Percentiles rank a stretch among this genome's conserved stretches.
Conservation (phyloP, 2,329 filamentous ascomycete genomes). For the Paraphoma sp. region DNA sequence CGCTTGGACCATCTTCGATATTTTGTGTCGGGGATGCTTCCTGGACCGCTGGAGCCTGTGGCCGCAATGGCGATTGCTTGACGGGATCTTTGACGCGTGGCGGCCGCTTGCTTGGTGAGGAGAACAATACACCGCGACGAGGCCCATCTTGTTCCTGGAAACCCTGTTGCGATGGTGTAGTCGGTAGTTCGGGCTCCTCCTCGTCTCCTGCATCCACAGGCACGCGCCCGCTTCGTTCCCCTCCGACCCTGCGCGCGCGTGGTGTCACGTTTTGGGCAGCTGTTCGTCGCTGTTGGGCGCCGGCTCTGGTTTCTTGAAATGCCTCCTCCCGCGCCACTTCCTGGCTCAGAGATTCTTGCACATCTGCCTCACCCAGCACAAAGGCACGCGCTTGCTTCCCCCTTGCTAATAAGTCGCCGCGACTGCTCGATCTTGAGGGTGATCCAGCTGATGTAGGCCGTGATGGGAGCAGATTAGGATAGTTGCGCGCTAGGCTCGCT, state of each 20-base stretch:
- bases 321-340: background rate
- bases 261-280: slow-evolving; percentile 13
- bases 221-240: background rate
- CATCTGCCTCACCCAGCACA: slow-evolving; percentile 20
- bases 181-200: slow-evolving; percentile 27
- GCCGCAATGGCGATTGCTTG: slow-evolving; percentile 21
- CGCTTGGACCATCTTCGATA: slow-evolving; percentile 13
- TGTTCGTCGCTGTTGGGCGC: background rate
- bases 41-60: slow-evolving; percentile 20
- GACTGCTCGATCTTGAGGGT: slow-evolving; percentile 13
- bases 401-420: slow-evolving; percentile 16
- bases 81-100: slow-evolving; percentile 19
- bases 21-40: slow-evolving; percentile 13
- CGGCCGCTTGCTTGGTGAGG: slow-evolving; percentile 42
- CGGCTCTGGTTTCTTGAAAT: slow-evolving; percentile 1
- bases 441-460: slow-evolving; percentile 21
- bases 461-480: slow-evolving; percentile 39
- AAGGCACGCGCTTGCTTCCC: slow-evolving; percentile 30
- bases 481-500: slow-evolving; percentile 48
- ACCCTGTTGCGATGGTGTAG: slow-evolving; percentile 24
- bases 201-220: slow-evolving; percentile 5
- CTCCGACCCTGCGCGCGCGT: slow-evolving; percentile 8
- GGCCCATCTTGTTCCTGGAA: slow-evolving; percentile 26
- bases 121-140: slow-evolving; percentile 32
- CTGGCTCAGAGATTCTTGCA: slow-evolving; percentile 1